Conservation (phyloP, 2,329 filamentous ascomycete species). For the Chaetomium olivaceum region DNA sequence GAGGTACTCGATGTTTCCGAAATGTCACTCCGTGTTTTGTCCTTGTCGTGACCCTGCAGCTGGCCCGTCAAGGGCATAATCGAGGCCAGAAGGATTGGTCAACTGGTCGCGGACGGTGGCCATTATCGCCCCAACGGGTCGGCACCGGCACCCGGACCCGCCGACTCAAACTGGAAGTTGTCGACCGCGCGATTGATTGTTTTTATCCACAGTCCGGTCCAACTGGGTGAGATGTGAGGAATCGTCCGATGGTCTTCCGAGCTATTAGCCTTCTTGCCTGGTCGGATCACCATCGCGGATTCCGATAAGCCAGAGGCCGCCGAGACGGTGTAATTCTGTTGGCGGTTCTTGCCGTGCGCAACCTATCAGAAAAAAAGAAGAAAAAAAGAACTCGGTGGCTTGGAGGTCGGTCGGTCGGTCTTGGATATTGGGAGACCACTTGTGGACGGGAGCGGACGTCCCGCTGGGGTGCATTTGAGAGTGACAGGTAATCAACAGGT, state of each 20-base stretch:
- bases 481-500: background rate
- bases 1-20: constrained; percentile 20
- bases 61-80: background rate
- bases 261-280: constrained; percentile 23
- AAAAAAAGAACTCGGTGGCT: background rate
- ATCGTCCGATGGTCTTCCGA: background rate
- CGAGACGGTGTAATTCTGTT: background rate
- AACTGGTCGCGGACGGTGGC: constrained; percentile 10
- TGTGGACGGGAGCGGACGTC: constrained; percentile 11
- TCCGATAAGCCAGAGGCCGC: constrained; percentile 24
- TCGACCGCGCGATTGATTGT: constrained; percentile 24
- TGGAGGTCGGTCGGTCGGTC: background rate
- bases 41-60: constrained; percentile 9
- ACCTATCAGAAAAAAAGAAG: constrained; percentile 6
- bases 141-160: constrained; percentile 23
- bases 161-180: background rate
- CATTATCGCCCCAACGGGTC: constrained; percentile 23
- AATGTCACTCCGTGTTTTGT: constrained; percentile 15
- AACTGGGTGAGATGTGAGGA: constrained; percentile 20
- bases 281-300: constrained; percentile 26
- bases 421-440: constrained; percentile 1
- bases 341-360: constrained; percentile 20
- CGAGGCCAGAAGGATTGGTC: constrained; percentile 8
- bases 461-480: constrained; percentile 17
- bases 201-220: constrained; percentile 27